These are phyloP conservation scores for Globisporangium alternatum DNA, from an alignment of 352 stramenopile genomes.

Conservation along the genomic window DNA sequence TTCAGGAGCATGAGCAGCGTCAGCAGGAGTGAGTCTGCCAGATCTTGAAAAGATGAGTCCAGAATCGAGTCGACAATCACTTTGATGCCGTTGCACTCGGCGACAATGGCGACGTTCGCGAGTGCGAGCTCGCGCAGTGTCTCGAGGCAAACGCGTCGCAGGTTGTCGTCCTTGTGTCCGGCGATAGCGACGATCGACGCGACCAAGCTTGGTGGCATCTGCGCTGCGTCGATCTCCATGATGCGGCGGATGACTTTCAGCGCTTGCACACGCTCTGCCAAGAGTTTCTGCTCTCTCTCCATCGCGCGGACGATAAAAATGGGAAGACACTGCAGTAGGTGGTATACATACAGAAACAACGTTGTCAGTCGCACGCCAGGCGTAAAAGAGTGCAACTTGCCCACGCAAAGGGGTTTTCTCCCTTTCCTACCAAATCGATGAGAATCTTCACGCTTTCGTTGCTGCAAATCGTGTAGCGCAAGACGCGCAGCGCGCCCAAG, in stretches of 20 bases:
- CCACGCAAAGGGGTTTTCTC: background rate
- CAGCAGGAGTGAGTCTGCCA: conserved; percentile 81
- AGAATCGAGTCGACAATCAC: conserved; percentile 85
- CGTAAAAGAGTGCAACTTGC: background rate
- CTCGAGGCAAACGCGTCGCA: conserved; percentile 84
- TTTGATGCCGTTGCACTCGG: conserved; percentile 80
- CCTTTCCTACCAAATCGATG: conserved; percentile 45
- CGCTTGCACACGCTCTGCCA: conserved; percentile 82
- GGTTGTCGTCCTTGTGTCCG: conserved; percentile 87
- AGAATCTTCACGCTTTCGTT: conserved; percentile 66
- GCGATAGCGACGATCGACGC: conserved; percentile 79
- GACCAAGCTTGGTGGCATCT: conserved; percentile 84
- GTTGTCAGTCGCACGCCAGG: background rate
- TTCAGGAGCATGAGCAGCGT: conserved; percentile 86
- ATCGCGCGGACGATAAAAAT: conserved; percentile 84
- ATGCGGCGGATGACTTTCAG: conserved; percentile 84
- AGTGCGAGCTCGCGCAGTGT: conserved; percentile 81
- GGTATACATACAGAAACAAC: background rate
- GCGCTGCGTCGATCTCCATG: conserved; percentile 81
- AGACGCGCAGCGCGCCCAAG: conserved; percentile 66
- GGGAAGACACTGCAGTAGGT: conserved; percentile 42
- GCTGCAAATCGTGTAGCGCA: conserved; percentile 85
- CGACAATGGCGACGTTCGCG: conserved; percentile 78
- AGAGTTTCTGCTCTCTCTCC: conserved; percentile 84
- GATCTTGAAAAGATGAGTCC: conserved; percentile 85